phyloP scores from a whole-genome alignment of 108 stramenopile genomes.

The Stephanodiscus minutulus region DNA sequence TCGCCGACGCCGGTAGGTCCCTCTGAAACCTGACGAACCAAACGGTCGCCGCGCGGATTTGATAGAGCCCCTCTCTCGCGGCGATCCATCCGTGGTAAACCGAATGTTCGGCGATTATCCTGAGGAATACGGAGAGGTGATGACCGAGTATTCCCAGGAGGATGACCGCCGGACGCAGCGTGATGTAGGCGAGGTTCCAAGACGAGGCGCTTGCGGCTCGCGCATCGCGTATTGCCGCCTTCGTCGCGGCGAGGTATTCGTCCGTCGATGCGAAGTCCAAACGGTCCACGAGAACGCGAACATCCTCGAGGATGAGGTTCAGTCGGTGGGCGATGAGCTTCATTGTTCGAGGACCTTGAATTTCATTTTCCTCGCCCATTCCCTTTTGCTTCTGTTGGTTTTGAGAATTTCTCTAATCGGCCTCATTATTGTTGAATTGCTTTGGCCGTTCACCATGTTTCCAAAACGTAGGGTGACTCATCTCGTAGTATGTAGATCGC shows the following conservation, averaged over 20 bases:
- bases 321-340: constrained; percentile 17
- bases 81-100: constrained; percentile 56
- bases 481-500: too few relatives aligned
- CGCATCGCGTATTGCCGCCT: constrained; percentile 40
- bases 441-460: too few relatives aligned
- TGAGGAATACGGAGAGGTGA: constrained; percentile 29
- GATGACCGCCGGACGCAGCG: constrained; percentile 54
- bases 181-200: constrained; percentile 50
- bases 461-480: too few relatives aligned
- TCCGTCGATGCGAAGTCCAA: constrained; percentile 57
- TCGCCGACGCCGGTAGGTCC: constrained; percentile 41
- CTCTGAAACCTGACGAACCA: constrained; percentile 60
- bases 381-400: too few relatives aligned
- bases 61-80: constrained; percentile 44
- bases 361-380: too few relatives aligned
- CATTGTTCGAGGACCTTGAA: not conserved
- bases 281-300: constrained; percentile 17
- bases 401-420: too few relatives aligned
- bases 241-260: constrained; percentile 45
- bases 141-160: constrained; percentile 53
- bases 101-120: constrained; percentile 42
- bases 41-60: constrained; percentile 41
- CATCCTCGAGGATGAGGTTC: not conserved
- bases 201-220: constrained; percentile 39
- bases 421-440: too few relatives aligned